Evolutionary conservation across 78 protist genomes (phyloP), one percentile per base, ranked within the genome.

Genomic region (Dictyostelium capitatum): DNA sequence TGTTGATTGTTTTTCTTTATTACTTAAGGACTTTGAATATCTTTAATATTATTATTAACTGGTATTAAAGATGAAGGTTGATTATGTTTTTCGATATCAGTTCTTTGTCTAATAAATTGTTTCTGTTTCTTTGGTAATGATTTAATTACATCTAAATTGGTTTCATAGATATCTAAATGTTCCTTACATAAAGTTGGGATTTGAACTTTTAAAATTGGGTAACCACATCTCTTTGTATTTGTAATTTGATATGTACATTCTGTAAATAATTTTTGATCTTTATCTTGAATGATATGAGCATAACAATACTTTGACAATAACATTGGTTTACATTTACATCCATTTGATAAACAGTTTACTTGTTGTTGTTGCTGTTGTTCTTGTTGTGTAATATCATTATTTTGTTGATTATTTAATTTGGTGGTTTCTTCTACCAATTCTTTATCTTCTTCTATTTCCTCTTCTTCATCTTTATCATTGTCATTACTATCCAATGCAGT

Each of bases 131-230:
- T 79, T 51, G 83, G 83, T 30, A 79, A 9, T 4, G 65, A 28
- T 79, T 79, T 79, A n/a, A 79, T 51, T 4, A 37, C 37, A 20
- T 79, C 83, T 15, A n/a, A 30, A 37, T 79, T 79, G 0, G 48
- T 79, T 28, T 51, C 59, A 56, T 54, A 79, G 46, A 87, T 62
- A 41, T 87, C 93, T 23, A 77, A 87, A 65, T 87, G 93, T 75
- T 87, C 84, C 17, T 19, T n/a, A 77, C 93, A 87, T 30, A 87
- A 28, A 17, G 74, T 47, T 54, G 93, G 93, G 50, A 87, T 43
- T 64, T 77, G 84, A 11, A 80, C 25, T 41, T 87, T 87, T 47
- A 87, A 41, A 32, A 87, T 77, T 64, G 93, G 93, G 65, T 87
- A 87, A 51, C 43, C 28, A 77, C 93, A 87, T 87, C 32, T 59